phyloP scores from a whole-genome alignment of 768 basidiomycete species.

The Amylocystis lapponica region DNA sequence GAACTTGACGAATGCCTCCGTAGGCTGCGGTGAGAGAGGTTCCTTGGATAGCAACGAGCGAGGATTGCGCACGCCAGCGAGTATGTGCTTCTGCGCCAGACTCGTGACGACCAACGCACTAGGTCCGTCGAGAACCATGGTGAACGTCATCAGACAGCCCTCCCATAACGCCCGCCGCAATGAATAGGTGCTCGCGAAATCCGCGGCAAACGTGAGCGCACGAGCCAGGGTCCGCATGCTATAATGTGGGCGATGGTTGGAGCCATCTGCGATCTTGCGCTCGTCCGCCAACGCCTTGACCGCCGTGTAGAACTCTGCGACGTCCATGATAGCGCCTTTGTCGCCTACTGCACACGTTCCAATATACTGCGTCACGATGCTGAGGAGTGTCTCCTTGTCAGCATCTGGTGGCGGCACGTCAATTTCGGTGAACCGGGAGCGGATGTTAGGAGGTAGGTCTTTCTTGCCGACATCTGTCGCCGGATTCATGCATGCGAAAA shows the following conservation, averaged over 20 bases:
- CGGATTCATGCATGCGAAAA: slow-evolving; percentile 99
- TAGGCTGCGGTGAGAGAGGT: slow-evolving; percentile 45
- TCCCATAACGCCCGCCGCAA: slow-evolving; percentile 90
- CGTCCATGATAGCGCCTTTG: slow-evolving; percentile 80
- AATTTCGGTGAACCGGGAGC: slow-evolving; percentile 90
- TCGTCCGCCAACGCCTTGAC: slow-evolving; percentile 71
- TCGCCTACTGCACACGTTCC: slow-evolving; percentile 79
- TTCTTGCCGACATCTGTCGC: slow-evolving; percentile 99
- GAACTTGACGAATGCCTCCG: slow-evolving; percentile 68
- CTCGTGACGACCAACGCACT: slow-evolving; percentile 62
- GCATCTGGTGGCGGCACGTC: slow-evolving; percentile 93
- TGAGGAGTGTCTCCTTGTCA: slow-evolving; percentile 83
- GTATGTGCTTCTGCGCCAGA: slow-evolving; percentile 72
- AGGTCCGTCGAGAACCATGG: slow-evolving; percentile 79
- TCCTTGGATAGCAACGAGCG: slow-evolving; percentile 69
- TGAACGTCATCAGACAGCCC: slow-evolving; percentile 96
- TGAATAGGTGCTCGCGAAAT: slow-evolving; percentile 70
- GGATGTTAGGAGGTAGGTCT: slow-evolving; percentile 87
- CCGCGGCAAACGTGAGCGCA: slow-evolving; percentile 84
- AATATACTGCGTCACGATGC: slow-evolving; percentile 86
- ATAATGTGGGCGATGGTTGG: slow-evolving; percentile 90
- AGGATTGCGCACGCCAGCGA: slow-evolving; percentile 75
- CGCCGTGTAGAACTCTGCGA: slow-evolving; percentile 84
- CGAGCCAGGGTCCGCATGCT: slow-evolving; percentile 95
- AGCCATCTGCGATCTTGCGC: slow-evolving; percentile 85